Evolutionary conservation across 176 grass and related monocot species (phyloP), one percentile per base, ranked within the genome.

Genomic region (Oryza brachyantha): DNA sequence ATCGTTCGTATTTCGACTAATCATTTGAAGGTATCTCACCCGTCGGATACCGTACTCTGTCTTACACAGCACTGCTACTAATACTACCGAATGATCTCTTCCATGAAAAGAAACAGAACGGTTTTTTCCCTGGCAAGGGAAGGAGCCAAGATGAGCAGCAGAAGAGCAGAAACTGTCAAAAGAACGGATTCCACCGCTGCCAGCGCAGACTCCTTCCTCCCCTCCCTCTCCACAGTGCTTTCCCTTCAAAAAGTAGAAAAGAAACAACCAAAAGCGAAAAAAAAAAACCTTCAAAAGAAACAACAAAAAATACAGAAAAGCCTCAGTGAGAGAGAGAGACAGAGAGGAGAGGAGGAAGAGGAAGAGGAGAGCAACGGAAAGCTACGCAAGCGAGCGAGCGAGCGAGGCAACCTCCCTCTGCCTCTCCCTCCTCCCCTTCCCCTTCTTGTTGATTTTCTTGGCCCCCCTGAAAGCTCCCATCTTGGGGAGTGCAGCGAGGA

Each of bases 311-410:
- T 9, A 32, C 31, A 32, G 31, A 32, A 32, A 32, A 32, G 31
- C 31, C 31, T 32, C 31, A 32, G 31, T 32, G 31, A 55, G n/a
- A 32, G 36, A 65, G 11, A 12, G n/a, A 50, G 50, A 65, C 28
- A 54, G 83, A 43, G n/a, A 55, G 50, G 22, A 12, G 21, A 55
- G 50, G 48, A 28, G 48, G 74, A 54, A 7, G 48, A 55, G 19
- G 62, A 36, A 68, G 79, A 73, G 68, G 79, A 73, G 68, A 36
- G 31, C 68, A 84, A 84, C 61, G 39, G 76, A 88, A n/a, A n/a
- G n/a, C n/a, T n/a, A n/a, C 76, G 64, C 85, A 79, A 66, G 66
- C 13, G 61, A 74, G 22, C 66, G 31, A 17, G 7, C 3, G 61
- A 75, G 54, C 31, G 40, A 64, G 87, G 68, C n/a, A n/a, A n/a